Evolutionary conservation across 1,284 basidiomycete species (phyloP).

Genomic region (Ceratobasidium papillatum): DNA sequence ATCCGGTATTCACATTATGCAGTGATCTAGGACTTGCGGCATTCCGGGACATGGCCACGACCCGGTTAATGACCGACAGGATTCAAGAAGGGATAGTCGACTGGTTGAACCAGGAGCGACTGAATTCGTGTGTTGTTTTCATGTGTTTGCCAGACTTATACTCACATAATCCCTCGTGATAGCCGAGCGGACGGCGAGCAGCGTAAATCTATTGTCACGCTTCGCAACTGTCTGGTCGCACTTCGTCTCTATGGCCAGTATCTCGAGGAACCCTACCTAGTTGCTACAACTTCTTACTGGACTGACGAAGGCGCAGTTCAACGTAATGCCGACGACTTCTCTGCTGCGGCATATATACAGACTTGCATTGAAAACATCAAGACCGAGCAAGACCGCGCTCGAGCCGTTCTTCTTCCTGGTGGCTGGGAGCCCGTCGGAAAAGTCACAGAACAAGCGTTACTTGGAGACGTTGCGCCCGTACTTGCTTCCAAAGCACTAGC

Average conservation of each 20-base stretch:
- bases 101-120: conserved; percentile 68
- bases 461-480: conserved; percentile 53
- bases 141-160: background rate
- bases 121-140: conserved; percentile 20
- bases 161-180: conserved; percentile 46
- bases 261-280: conserved; percentile 63
- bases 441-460: conserved; percentile 62
- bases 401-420: conserved; percentile 60
- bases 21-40: conserved; percentile 54
- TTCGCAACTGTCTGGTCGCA: conserved; percentile 64
- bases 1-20: background rate
- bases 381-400: conserved; percentile 65
- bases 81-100: conserved; percentile 61
- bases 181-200: conserved; percentile 47
- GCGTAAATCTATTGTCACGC: conserved; percentile 56
- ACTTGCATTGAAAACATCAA: conserved; percentile 59
- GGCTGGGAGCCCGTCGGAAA: conserved; percentile 62
- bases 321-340: conserved; percentile 54
- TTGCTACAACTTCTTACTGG: conserved; percentile 63
- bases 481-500: conserved; percentile 52
- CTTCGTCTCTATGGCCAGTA: conserved; percentile 63
- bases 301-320: conserved; percentile 58
- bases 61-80: conserved; percentile 57
- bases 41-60: conserved; percentile 65
- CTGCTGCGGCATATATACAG: conserved; percentile 59